Base-by-base conservation (phyloP, 2,329 filamentous ascomycete genomes). In the Xenoacremonium recifei region DNA sequence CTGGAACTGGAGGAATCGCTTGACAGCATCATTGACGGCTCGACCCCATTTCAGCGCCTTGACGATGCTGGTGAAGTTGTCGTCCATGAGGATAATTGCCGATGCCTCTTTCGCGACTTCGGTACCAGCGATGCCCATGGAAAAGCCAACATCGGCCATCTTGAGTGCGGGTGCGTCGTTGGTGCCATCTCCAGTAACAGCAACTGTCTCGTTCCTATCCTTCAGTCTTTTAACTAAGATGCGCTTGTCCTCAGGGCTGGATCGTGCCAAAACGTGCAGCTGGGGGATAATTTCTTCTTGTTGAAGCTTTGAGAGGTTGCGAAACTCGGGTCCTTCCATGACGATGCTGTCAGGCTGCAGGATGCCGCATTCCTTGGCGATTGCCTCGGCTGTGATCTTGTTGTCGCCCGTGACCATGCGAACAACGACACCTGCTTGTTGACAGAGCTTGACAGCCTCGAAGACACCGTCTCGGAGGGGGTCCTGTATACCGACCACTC, bases 381-480 rank as follows among this genome's bases (percentile, higher is more conserved):
- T 92, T 17, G 87, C 85, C 61, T 86, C 80, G 2, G 87, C 87
- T 6, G 87, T 92, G 45, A 87, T 69, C 52, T 85, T 81, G 67
- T 92, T 91, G 68, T 92, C 87, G 49, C 87, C 87, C 4, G 87
- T 92, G 3, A 92, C 87, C 87, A 92, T 92, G 57, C 87, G 85
- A 15, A 91, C 86, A 47, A 85, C 78, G 10, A 92, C 87, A 45
- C 87, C 87, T 4, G 87, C 87, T 42, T 77, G 75, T 60, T 91
- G 85, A 58, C 87, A 91, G 44, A 82, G 75, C 45, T 71, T 72
- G 20, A 92, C 87, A 10, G 87, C 86, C 38, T 89, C 80, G 2
- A 73, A 73, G n/a, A 91, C 87, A 47, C 86, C 87, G 0, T 79
- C 75, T 47, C 87, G 85, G 11, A 91, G 76, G 33, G 87, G 87